Evolutionary conservation across 768 basidiomycete species (phyloP).

Genomic region (Russula abietina): DNA sequence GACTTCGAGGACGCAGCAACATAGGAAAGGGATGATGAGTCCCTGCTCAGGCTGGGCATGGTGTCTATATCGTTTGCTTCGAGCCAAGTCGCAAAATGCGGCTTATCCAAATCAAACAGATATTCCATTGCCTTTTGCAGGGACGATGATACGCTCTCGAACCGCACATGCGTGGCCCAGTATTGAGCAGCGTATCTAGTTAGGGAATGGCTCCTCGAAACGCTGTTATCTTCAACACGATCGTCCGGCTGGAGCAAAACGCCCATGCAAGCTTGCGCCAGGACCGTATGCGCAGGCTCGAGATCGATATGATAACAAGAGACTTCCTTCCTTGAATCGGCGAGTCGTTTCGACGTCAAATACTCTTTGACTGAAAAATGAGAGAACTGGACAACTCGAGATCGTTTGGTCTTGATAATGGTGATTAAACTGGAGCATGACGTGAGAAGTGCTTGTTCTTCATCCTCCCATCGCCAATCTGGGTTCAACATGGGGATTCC

Average conservation of each 20-base stretch:
- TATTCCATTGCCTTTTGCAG: no score
- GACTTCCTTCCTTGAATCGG: background rate
- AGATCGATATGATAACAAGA: background rate
- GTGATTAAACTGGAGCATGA: background rate
- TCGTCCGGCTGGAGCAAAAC: background rate
- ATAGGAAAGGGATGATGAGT: no score
- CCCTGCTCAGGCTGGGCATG: no score
- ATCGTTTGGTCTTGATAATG: background rate
- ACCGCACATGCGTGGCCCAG: no score
- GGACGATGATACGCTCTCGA: no score
- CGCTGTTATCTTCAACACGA: no score
- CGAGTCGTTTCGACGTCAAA: background rate
- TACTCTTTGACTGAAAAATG: constrained; percentile 8
- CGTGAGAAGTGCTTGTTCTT: background rate
- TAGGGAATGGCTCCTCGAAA: background rate
- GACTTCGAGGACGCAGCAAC: no score
- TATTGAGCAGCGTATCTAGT: background rate
- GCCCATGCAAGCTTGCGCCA: background rate
- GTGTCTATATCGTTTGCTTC: no score
- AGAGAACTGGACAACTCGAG: constrained; percentile 1
- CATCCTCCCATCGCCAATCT: background rate
- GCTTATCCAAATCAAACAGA: no score
- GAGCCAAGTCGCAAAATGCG: no score
- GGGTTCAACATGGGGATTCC: background rate
- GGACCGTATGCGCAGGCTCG: background rate